These are phyloP conservation scores for Russula compacta DNA, from an alignment of 768 basidiomycete genomes.

Conservation along the genomic window DNA sequence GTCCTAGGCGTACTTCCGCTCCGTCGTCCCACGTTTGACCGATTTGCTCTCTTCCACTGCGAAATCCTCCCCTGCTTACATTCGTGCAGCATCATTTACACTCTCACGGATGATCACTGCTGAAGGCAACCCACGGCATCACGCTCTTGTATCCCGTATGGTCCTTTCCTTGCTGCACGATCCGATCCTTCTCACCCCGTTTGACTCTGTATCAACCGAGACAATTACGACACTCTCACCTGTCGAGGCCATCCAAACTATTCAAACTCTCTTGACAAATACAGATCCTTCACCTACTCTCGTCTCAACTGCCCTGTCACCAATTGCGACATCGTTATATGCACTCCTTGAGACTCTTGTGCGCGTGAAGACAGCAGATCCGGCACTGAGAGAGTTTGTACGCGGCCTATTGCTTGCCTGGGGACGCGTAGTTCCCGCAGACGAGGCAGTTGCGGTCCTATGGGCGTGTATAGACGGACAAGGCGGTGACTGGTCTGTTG, in stretches of 20 bases:
- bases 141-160: constrained; percentile 27
- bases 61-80: constrained; percentile 36
- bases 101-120: constrained; percentile 54
- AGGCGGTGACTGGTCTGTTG: constrained; percentile 46
- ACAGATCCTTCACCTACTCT: constrained; percentile 71
- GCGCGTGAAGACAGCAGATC: constrained; percentile 50
- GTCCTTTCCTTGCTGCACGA: constrained; percentile 44
- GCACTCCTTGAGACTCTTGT: constrained; percentile 49
- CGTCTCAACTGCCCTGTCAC: constrained; percentile 54
- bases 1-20: constrained; percentile 51
- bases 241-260: constrained; percentile 36
- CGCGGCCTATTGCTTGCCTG: constrained; percentile 59
- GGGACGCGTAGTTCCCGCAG: constrained; percentile 53
- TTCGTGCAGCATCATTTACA: constrained; percentile 57
- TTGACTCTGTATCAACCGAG: constrained; percentile 1
- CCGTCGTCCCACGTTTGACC: constrained; percentile 47
- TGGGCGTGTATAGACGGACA: constrained; percentile 50
- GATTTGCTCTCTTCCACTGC: constrained; percentile 35
- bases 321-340: constrained; percentile 60
- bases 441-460: constrained; percentile 46
- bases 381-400: constrained; percentile 49
- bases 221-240: constrained; percentile 21
- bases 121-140: constrained; percentile 26
- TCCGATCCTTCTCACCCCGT: constrained; percentile 34
- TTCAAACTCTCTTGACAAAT: constrained; percentile 56